A percentile compares a stretch with the other conserved stretches of the same genome.
Evolutionary conservation across 1,284 basidiomycete species (phyloP).

Genomic region (Coriolopsis trogii): DNA sequence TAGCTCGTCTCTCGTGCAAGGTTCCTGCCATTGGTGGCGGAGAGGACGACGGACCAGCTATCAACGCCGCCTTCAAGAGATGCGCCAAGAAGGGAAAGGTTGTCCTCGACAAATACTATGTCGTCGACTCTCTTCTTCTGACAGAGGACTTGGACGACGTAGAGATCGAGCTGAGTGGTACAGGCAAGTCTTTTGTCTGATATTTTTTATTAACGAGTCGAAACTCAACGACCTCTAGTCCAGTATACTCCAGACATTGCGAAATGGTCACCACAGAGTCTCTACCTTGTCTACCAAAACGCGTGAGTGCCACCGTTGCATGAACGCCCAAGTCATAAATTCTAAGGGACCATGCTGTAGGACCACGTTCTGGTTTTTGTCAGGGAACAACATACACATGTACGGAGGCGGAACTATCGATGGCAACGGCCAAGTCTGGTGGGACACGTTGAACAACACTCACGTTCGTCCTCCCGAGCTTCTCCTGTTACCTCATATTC

Average conservation of each 20-base stretch:
- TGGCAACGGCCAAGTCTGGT: slow-evolving; percentile 39
- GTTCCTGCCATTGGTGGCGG: slow-evolving; percentile 39
- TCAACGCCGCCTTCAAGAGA: slow-evolving; percentile 36
- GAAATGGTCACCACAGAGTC: slow-evolving; percentile 47
- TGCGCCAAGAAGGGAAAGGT: slow-evolving; percentile 36
- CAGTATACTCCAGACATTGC: slow-evolving; percentile 47
- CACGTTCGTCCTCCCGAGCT: slow-evolving; percentile 16
- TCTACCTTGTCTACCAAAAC: slow-evolving; percentile 45
- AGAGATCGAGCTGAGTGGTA: slow-evolving; percentile 43
- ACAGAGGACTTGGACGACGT: slow-evolving; percentile 42
- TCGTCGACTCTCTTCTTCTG: slow-evolving; percentile 45
- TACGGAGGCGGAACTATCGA: slow-evolving; percentile 32
- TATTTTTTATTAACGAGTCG: background rate
- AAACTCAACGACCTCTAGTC: slow-evolving; percentile 21
- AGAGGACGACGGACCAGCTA: slow-evolving; percentile 40
- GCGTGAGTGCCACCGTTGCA: slow-evolving; percentile 31
- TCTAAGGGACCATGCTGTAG: slow-evolving; percentile 23
- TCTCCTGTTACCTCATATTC: slow-evolving; percentile 6
- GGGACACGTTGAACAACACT: slow-evolving; percentile 32
- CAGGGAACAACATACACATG: slow-evolving; percentile 46
- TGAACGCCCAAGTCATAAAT: slow-evolving; percentile 16
- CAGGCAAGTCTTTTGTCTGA: slow-evolving; percentile 20
- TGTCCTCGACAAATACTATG: slow-evolving; percentile 39
- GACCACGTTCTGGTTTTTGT: slow-evolving; percentile 51
- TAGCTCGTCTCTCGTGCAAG: slow-evolving; percentile 28